Evolutionary conservation across 1,284 basidiomycete species (phyloP), one percentile per base, ranked within the genome.

Genomic region (Omphalotus olearius): DNA sequence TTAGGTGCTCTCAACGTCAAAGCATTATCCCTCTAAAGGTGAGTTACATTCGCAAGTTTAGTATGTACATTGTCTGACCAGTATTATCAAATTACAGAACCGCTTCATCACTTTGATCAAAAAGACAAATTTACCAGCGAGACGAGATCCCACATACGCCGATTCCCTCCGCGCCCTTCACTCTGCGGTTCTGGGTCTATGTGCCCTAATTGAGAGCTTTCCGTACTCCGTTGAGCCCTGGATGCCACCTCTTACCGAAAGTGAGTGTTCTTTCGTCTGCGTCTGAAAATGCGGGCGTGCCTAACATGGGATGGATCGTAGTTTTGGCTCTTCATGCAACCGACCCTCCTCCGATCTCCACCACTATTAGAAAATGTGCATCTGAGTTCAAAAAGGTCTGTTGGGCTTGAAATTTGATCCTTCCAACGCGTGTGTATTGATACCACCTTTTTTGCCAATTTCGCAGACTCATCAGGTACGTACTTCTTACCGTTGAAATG

Each of bases 1-100:
- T 99, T 35, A 80, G 96, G 57, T 97, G 93, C 64, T 96, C 93
- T 10, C 93, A 98, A 66, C 80, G 95, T 50, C 82, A 91, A 54
- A 90, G 88, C 62, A 94, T 98, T 60, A 71, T 90, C 46, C 85
- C 88, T 4, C 74, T 98, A 59, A 93, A 89, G 80, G 91, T 90
- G 63, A 57, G 66, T 55, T 47, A 41, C 17, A 38, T 52, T 51
- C 45, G 43, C 39, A 35, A 9, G 6, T 55, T 23, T 16, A 17
- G 25, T 47, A 10, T 28, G 4, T 28, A 9, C 30, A 13, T 33
- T 2, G 30, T 33, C 30, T 55, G 38, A 46, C 28, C 28, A 14
- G 17, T 26, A 45, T 50, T 38, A 48, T 54, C 45, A 23, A 37
- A 41, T 56, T 48, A 25, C 61, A 94, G 88, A 84, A 91, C 63